These are phyloP conservation scores for Bisporella sp. DNA, from an alignment of 2,329 filamentous ascomycete species.

Conservation along the genomic window DNA sequence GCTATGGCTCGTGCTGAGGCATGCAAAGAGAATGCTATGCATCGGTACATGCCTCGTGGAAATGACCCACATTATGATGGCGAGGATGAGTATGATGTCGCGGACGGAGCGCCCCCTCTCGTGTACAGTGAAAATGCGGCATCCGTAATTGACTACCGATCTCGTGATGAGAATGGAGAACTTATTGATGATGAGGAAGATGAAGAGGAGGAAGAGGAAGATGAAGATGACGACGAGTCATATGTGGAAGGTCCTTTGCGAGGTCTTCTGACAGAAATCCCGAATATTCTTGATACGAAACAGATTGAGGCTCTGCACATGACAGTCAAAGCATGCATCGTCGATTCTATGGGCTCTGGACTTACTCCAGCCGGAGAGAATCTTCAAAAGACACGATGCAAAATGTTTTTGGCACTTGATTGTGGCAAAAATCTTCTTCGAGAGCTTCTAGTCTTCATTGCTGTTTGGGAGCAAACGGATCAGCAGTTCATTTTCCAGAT, in stretches of 20 bases:
- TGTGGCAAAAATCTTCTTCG: slow-evolving; percentile 84
- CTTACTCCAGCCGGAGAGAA: slow-evolving; percentile 65
- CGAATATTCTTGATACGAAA: slow-evolving; percentile 86
- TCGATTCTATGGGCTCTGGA: slow-evolving; percentile 70
- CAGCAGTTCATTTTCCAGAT: slow-evolving; percentile 94
- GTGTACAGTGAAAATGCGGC: slow-evolving; percentile 23
- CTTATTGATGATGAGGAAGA: slow-evolving; percentile 37
- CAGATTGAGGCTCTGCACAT: slow-evolving; percentile 95
- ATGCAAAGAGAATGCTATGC: slow-evolving; percentile 52
- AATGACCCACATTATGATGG: slow-evolving; percentile 32
- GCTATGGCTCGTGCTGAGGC: slow-evolving; percentile 50
- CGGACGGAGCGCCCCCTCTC: slow-evolving; percentile 22
- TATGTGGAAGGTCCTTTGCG: slow-evolving; percentile 72
- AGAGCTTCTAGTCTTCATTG: slow-evolving; percentile 91
- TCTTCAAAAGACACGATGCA: slow-evolving; percentile 83
- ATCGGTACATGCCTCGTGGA: slow-evolving; percentile 33
- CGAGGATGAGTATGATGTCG: slow-evolving; percentile 42
- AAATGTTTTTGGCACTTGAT: slow-evolving; percentile 82
- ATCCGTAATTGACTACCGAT: slow-evolving; percentile 41
- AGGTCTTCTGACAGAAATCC: slow-evolving; percentile 85
- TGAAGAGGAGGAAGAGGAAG: slow-evolving; percentile 58
- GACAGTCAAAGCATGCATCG: slow-evolving; percentile 93
- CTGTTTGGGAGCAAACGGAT: slow-evolving; percentile 92
- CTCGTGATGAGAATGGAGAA: slow-evolving; percentile 24
- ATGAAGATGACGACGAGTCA: slow-evolving; percentile 69